phyloP scores from a whole-genome alignment of 257 asterid genomes.

The Capsicum chinense region DNA sequence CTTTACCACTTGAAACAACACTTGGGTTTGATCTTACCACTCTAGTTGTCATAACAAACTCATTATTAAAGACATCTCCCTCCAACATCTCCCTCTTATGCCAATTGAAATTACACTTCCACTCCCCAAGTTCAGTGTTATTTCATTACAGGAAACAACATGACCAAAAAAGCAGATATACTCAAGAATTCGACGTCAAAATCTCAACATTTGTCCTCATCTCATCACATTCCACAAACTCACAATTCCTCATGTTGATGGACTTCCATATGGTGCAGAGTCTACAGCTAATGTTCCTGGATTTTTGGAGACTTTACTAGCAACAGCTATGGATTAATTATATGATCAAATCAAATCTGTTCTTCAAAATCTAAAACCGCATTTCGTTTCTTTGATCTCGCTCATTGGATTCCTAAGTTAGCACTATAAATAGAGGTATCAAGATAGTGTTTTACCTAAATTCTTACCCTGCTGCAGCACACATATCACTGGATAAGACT shows the following conservation, averaged over 20 bases:
- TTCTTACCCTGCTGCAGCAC: constrained; percentile 26
- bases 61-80: neutral
- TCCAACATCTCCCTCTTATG: neutral
- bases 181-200: constrained; percentile 27
- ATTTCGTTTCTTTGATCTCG: constrained; percentile 51
- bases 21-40: neutral
- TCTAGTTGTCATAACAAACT: neutral
- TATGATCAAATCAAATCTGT: constrained; percentile 39
- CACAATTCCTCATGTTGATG: constrained; percentile 46
- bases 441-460: constrained; percentile 46
- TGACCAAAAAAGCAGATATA: too few relatives aligned
- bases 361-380: constrained; percentile 40
- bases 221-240: constrained; percentile 46
- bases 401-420: constrained; percentile 55
- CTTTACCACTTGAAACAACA: neutral
- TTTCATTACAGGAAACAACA: neutral
- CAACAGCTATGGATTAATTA: constrained; percentile 54
- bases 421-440: constrained; percentile 38
- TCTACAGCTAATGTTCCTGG: constrained; percentile 52
- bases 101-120: neutral
- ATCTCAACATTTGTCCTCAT: constrained; percentile 43
- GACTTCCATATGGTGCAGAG: constrained; percentile 56
- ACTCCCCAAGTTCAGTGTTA: neutral
- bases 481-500: constrained; percentile 2
- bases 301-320: constrained; percentile 31